phyloP scores from a whole-genome alignment of 192 early-diverging fungal species.

The Cetraspora pellucida region DNA sequence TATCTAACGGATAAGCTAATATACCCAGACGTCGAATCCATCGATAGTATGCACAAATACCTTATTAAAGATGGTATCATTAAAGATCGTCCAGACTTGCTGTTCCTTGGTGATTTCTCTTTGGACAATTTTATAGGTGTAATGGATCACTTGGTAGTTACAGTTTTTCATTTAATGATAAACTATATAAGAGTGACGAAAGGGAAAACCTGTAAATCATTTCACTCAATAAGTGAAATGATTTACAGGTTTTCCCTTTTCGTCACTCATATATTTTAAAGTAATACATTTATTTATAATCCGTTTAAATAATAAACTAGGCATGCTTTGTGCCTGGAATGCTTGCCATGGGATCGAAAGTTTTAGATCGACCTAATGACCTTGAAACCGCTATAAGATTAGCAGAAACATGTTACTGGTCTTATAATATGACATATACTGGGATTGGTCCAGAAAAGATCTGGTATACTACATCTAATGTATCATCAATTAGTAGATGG shows the following conservation, averaged over 20 bases:
- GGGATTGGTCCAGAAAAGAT: slow-evolving; percentile 57
- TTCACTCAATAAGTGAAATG: no score
- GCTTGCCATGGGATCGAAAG: slow-evolving; percentile 48
- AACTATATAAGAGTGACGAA: no score
- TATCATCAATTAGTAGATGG: slow-evolving; percentile 3
- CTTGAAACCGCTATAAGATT: slow-evolving; percentile 43
- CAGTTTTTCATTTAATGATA: not conserved
- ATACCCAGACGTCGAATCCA: slow-evolving; percentile 35
- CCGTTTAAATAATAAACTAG: slow-evolving; percentile 32
- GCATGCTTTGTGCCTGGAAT: slow-evolving; percentile 59
- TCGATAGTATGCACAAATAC: slow-evolving; percentile 38
- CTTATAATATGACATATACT: slow-evolving; percentile 49
- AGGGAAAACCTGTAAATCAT: slow-evolving; percentile 4
- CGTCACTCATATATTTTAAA: slow-evolving; percentile 30
- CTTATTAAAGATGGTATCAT: slow-evolving; percentile 34
- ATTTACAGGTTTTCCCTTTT: not conserved
- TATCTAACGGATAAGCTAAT: no score
- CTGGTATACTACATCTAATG: slow-evolving; percentile 32
- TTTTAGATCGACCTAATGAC: slow-evolving; percentile 42
- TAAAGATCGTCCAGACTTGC: slow-evolving; percentile 26
- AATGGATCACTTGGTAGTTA: slow-evolving; percentile 44
- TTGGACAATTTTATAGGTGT: slow-evolving; percentile 8
- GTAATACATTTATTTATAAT: not conserved
- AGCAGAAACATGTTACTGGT: slow-evolving; percentile 50
- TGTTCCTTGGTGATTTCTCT: slow-evolving; percentile 33